phyloP scores from a whole-genome alignment of 805 yeast species.

The Lachancea meyersii region DNA sequence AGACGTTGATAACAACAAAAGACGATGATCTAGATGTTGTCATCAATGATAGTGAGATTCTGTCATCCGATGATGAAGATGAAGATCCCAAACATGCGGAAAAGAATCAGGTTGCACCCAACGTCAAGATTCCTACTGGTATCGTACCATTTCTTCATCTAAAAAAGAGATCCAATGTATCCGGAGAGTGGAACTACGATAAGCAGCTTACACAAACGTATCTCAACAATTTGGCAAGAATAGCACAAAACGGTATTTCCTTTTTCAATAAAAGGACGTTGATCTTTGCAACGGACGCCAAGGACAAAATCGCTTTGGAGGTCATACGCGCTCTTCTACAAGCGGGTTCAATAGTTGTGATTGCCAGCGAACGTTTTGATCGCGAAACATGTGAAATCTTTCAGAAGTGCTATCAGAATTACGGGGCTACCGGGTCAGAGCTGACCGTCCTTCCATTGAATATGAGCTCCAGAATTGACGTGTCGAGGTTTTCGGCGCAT shows the following conservation, averaged over 20 bases:
- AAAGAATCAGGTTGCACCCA: constrained; percentile 12
- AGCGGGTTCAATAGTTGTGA: constrained; percentile 85
- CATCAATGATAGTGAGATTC: constrained; percentile 9
- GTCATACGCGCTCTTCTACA: constrained; percentile 66
- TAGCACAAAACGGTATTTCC: constrained; percentile 92
- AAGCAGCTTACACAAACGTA: constrained; percentile 54
- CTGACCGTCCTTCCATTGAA: constrained; percentile 83
- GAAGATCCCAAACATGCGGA: background rate
- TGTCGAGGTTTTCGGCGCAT: constrained; percentile 60
- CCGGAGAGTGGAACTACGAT: constrained; percentile 66
- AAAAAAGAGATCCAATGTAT: constrained; percentile 47
- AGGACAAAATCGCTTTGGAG: constrained; percentile 6
- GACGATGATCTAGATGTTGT: constrained; percentile 10
- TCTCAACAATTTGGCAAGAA: constrained; percentile 71
- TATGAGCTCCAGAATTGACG: constrained; percentile 80
- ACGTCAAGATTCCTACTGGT: constrained; percentile 44
- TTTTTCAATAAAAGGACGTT: constrained; percentile 98
- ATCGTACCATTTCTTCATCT: constrained; percentile 79
- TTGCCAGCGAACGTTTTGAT: constrained; percentile 67
- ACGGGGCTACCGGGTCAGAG: constrained; percentile 72
- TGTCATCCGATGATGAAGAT: constrained; percentile 13
- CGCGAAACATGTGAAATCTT: constrained; percentile 1
- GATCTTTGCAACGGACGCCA: constrained; percentile 64
- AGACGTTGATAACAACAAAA: constrained; percentile 9
- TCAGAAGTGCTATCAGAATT: constrained; percentile 40